Conservation (phyloP, 1,284 basidiomycete species). For the Singerocomus inundabilis region DNA sequence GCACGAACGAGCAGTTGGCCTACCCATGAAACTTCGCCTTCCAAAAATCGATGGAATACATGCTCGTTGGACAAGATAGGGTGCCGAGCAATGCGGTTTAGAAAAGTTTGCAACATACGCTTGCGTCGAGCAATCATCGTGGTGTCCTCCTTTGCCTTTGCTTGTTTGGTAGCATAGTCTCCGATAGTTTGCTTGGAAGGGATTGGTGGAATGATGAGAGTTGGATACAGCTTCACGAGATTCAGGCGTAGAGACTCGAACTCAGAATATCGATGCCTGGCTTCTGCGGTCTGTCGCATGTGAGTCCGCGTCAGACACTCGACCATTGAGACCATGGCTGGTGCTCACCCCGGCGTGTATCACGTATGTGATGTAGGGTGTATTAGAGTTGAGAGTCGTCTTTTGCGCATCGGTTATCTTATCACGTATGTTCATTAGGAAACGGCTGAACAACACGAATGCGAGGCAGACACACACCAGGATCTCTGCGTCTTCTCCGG, state of each 20-base stretch:
- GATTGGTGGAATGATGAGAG: constrained; percentile 95
- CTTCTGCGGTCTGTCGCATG: constrained; percentile 66
- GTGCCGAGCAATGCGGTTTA: constrained; percentile 87
- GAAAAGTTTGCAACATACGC: constrained; percentile 93
- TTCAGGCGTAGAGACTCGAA: constrained; percentile 91
- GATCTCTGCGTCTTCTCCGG: constrained; percentile 77
- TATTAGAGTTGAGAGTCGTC: constrained; percentile 82
- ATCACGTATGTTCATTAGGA: constrained; percentile 22
- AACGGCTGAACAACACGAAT: background rate
- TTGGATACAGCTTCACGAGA: constrained; percentile 89
- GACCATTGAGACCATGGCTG: background rate
- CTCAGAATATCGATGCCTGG: constrained; percentile 93
- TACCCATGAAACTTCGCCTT: constrained; percentile 96
- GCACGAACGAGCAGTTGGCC: constrained; percentile 13
- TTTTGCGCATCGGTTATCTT: constrained; percentile 95
- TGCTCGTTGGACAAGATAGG: constrained; percentile 93
- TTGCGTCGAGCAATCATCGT: constrained; percentile 90
- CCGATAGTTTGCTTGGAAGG: constrained; percentile 95
- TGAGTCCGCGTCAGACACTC: constrained; percentile 7
- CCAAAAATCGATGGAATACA: constrained; percentile 93
- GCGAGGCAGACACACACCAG: constrained; percentile 46
- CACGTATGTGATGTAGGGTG: constrained; percentile 94
- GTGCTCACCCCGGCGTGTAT: constrained; percentile 80
- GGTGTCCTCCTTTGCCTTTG: constrained; percentile 95
- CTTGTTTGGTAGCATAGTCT: constrained; percentile 97